Evolutionary conservation across 805 yeast genomes (phyloP).

Genomic region (Candida ovalis): DNA sequence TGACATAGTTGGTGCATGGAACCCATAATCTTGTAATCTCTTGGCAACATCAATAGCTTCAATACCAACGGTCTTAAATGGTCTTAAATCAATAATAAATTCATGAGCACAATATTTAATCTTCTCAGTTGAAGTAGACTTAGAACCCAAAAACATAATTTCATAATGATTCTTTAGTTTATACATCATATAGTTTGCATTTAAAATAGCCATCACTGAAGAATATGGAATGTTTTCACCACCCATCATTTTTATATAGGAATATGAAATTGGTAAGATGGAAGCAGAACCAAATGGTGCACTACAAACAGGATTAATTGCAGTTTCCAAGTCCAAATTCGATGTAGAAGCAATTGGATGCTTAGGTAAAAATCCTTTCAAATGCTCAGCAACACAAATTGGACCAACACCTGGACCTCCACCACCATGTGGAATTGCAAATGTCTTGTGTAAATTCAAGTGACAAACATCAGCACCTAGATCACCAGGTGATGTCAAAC

Average conservation of each 20-base stretch:
- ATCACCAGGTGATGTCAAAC: conserved; percentile 95
- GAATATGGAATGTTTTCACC: conserved; percentile 77
- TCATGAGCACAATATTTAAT: conserved; percentile 92
- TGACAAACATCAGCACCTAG: conserved; percentile 98
- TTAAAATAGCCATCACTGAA: conserved; percentile 87
- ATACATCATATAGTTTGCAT: conserved; percentile 93
- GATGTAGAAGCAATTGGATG: conserved; percentile 64
- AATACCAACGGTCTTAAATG: conserved; percentile 71
- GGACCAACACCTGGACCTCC: conserved; percentile 99
- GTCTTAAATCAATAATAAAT: conserved; percentile 87
- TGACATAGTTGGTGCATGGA: conserved; percentile 98
- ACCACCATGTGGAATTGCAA: conserved; percentile 98
- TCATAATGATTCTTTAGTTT: conserved; percentile 67
- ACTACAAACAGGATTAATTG: conserved; percentile 75
- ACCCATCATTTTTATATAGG: conserved; percentile 94
- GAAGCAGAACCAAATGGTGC: conserved; percentile 97
- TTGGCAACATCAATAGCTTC: conserved; percentile 97
- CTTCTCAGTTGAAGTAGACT: conserved; percentile 19
- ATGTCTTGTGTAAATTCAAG: conserved; percentile 93
- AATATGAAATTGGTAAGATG: conserved; percentile 88
- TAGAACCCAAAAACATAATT: conserved; percentile 65
- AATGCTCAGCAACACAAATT: conserved; percentile 83
- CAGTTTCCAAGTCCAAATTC: conserved; percentile 37
- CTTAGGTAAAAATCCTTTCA: conserved; percentile 76
- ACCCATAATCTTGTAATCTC: conserved; percentile 95